Evolutionary conservation across 2,329 filamentous ascomycete genomes (phyloP).

Genomic region (Capronia americana): DNA sequence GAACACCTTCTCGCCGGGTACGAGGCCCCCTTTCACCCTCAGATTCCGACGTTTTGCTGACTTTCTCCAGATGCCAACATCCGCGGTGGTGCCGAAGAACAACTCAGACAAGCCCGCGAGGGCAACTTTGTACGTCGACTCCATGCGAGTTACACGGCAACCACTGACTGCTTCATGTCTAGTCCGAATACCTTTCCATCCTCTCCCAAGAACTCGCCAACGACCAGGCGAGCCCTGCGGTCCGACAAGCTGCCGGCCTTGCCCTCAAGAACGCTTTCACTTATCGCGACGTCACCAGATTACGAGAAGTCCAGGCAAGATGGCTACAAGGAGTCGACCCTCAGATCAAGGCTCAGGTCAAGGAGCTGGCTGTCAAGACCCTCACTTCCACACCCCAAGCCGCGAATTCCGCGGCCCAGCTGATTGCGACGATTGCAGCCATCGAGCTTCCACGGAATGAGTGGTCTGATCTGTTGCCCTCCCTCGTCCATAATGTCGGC

Average conservation of each 20-base stretch:
- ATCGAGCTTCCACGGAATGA: slow-evolving; percentile 93
- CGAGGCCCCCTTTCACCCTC: slow-evolving; percentile 45
- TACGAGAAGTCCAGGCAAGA: slow-evolving; percentile 90
- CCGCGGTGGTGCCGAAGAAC: slow-evolving; percentile 90
- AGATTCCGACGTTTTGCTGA: slow-evolving; percentile 47
- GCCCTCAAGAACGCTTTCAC: slow-evolving; percentile 98
- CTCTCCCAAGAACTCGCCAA: slow-evolving; percentile 95
- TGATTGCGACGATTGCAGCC: slow-evolving; percentile 90
- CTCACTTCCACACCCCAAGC: slow-evolving; percentile 82
- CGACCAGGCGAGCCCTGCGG: slow-evolving; percentile 79
- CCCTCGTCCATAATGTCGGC: slow-evolving; percentile 90
- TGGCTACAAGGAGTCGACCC: slow-evolving; percentile 85
- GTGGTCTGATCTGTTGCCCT: slow-evolving; percentile 90
- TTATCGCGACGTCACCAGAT: slow-evolving; percentile 83
- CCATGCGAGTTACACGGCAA: background rate
- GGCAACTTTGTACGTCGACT: slow-evolving; percentile 82
- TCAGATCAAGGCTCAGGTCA: slow-evolving; percentile 84
- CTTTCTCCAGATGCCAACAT: slow-evolving; percentile 75
- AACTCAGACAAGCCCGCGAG: slow-evolving; percentile 90
- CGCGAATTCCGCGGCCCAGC: slow-evolving; percentile 88
- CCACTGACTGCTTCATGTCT: slow-evolving; percentile 33
- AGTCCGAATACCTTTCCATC: slow-evolving; percentile 91
- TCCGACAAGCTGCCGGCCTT: slow-evolving; percentile 92
- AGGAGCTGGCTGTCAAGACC: slow-evolving; percentile 87
- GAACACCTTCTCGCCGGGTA: slow-evolving; percentile 94